Evolutionary conservation across 2,329 filamentous ascomycete genomes (phyloP), one percentile per base, ranked within the genome.

Genomic region (Bertia moriformis): DNA sequence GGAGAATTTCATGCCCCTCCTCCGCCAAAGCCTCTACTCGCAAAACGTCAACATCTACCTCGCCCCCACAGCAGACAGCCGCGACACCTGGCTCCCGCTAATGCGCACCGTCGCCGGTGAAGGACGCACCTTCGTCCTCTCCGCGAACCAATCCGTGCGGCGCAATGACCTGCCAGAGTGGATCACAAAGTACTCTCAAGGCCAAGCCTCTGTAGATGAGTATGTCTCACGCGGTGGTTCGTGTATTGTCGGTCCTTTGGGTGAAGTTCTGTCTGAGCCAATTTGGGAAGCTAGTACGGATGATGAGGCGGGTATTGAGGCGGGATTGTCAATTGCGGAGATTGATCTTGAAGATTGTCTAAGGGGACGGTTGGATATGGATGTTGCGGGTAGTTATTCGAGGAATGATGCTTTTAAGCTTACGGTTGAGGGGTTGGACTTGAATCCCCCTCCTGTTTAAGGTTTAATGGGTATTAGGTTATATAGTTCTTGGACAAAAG

Each of bases 1-100:
- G 88, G 88, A 96, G 58, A 94, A 84, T 57, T 93, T 89, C 61
- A 95, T 94, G 87, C 88, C 88, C 0, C 63, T 95, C 14, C 66
- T 95, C 4, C 73, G 89, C 14, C 83, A 93, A 54, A 71, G 76
- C 14, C 66, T 95, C 27, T 96, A 95, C 57, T 71, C 75, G 2
- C 89, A 95, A 57, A 93, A 93, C 52, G 77, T 95, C 50, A 93
- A 93, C 55, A 62, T 95, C 12, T 95, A 89, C 58, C 73, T 95
- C 2, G 87, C 88, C 0, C 89, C 89, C 0, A 95, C 88, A 1
- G 88, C 88, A 1, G 89, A 95, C 60, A 73, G 69, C 15, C 70
- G 88, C 43, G 83, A 89, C 49, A 77, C 83, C 0, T 96, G 89
- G 89, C 59, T 84, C 18, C 62, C 75, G 0, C 63, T 93, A n/a